Evolutionary conservation across 1,284 basidiomycete genomes (phyloP).

Genomic region (Peniophora sp.): DNA sequence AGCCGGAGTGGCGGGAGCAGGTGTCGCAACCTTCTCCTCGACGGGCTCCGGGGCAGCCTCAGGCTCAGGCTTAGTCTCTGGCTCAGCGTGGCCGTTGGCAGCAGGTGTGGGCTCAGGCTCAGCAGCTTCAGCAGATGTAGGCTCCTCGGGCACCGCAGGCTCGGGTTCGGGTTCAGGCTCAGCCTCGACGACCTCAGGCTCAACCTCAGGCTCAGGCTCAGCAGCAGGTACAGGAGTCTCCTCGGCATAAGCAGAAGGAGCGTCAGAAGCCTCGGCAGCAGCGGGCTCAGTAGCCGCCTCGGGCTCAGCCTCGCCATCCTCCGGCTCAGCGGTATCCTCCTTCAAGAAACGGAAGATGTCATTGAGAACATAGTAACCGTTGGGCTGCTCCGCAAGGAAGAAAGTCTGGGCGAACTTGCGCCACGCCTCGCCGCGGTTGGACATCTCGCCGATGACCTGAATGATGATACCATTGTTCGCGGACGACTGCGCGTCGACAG

Average conservation of each 20-base stretch:
- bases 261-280: constrained; percentile 15
- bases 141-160: constrained; percentile 17
- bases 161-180: constrained; percentile 22
- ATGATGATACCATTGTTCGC: constrained; percentile 96
- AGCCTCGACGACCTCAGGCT: constrained; percentile 14
- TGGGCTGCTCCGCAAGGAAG: constrained; percentile 98
- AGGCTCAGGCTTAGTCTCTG: constrained; percentile 20
- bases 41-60: constrained; percentile 24
- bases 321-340: constrained; percentile 72
- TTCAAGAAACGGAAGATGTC: constrained; percentile 99
- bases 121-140: constrained; percentile 15
- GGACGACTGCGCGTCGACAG: constrained; percentile 90
- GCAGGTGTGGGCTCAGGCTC: constrained; percentile 4
- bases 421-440: constrained; percentile 87
- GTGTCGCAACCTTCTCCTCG: constrained; percentile 24
- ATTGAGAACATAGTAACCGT: constrained; percentile 99
- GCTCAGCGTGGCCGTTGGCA: constrained; percentile 11
- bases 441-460: constrained; percentile 99
- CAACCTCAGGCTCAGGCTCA: constrained; percentile 20
- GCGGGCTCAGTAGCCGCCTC: constrained; percentile 13
- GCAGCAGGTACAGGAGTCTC: constrained; percentile 22
- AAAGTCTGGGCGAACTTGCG: constrained; percentile 99
- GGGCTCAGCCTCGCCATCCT: constrained; percentile 25
- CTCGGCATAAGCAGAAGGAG: constrained; percentile 8
- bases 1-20: constrained; percentile 24